These are phyloP conservation scores for Albatrellus sp. DNA, from an alignment of 1,284 basidiomycete species.

Conservation along the genomic window DNA sequence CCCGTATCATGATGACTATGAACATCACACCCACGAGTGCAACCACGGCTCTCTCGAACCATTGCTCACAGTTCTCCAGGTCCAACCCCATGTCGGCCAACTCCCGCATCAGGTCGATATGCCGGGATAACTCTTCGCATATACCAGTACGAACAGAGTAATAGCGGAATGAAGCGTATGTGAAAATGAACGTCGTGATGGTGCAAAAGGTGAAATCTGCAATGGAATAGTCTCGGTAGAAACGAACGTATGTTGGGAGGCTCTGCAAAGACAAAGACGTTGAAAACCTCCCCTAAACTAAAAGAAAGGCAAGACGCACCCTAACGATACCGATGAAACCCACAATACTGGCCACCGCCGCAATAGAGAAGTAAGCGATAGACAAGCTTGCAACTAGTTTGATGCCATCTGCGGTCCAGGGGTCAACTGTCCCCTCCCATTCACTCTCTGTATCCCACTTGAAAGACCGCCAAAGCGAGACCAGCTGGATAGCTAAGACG, in stretches of 20 bases:
- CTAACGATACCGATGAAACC: constrained; percentile 59
- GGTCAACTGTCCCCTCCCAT: constrained; percentile 53
- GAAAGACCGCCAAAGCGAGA: constrained; percentile 45
- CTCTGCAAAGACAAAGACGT: constrained; percentile 23
- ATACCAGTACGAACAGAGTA: constrained; percentile 41
- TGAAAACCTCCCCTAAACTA: not conserved
- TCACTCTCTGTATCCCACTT: constrained; percentile 59
- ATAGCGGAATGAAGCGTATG: constrained; percentile 45
- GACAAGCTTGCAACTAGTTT: constrained; percentile 56
- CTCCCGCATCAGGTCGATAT: constrained; percentile 62
- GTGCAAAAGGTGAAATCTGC: constrained; percentile 60
- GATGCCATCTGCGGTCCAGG: constrained; percentile 46
- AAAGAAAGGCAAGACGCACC: constrained; percentile 23
- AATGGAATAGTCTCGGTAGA: constrained; percentile 62
- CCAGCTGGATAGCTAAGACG: constrained; percentile 40
- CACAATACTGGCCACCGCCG: constrained; percentile 44
- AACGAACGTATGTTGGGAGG: constrained; percentile 40
- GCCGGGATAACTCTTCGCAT: constrained; percentile 61
- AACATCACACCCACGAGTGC: constrained; percentile 44
- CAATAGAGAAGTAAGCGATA: constrained; percentile 51
- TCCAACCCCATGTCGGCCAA: constrained; percentile 58
- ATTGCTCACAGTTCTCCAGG: constrained; percentile 66
- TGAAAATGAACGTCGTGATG: constrained; percentile 38
- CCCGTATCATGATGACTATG: constrained; percentile 51
- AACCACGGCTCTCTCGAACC: constrained; percentile 56